phyloP scores from a whole-genome alignment of 1,139 yeast species.

The Kodamaea sp. region DNA sequence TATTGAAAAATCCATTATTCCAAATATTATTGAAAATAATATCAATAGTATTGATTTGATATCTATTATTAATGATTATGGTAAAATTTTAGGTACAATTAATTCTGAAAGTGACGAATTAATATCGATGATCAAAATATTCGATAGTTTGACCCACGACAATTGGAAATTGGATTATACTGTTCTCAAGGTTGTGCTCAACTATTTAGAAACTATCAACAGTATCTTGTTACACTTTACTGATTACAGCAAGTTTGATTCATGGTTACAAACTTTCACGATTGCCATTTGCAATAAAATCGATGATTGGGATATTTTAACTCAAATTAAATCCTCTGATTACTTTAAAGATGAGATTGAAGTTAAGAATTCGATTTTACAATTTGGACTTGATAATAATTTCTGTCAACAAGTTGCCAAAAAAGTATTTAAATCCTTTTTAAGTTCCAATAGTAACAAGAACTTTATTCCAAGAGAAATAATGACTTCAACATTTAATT shows the following conservation, averaged over 20 bases:
- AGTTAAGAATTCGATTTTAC: constrained; percentile 39
- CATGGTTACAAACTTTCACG: constrained; percentile 21
- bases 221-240: constrained; percentile 27
- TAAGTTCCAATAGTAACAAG: constrained; percentile 47
- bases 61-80: constrained; percentile 36
- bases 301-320: constrained; percentile 23
- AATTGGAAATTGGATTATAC: constrained; percentile 21
- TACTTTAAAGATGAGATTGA: constrained; percentile 32
- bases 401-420: constrained; percentile 32
- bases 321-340: constrained; percentile 3
- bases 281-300: constrained; percentile 20
- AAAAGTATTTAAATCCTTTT: constrained; percentile 38
- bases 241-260: constrained; percentile 20
- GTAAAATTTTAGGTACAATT: constrained; percentile 26
- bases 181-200: constrained; percentile 30
- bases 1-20: constrained; percentile 20
- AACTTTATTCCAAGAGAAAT: constrained; percentile 49
- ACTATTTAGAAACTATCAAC: constrained; percentile 31
- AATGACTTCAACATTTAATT: constrained; percentile 29
- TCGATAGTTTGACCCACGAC: constrained; percentile 21
- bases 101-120: constrained; percentile 22
- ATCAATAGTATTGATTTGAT: constrained; percentile 29
- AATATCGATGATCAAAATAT: constrained; percentile 25
- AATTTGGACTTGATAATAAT: constrained; percentile 28
- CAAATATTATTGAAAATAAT: constrained; percentile 20